Evolutionary conservation across 768 basidiomycete genomes (phyloP).

Genomic region (Tulasnella sp.): DNA sequence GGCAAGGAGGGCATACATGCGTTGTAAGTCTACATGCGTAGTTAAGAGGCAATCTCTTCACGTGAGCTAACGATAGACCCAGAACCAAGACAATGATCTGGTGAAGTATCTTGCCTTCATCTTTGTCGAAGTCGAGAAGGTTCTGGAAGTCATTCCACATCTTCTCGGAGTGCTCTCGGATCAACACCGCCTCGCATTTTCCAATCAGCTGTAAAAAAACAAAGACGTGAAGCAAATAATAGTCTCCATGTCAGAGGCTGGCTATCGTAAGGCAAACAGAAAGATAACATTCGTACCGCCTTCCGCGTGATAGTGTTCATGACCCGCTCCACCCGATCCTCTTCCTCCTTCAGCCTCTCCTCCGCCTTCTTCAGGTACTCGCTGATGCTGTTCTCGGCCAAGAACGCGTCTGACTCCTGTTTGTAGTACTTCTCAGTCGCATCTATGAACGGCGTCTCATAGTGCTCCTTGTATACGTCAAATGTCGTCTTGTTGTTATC

Average conservation of each 20-base stretch:
- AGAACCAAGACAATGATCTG: background rate
- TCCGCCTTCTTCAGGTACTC: constrained; percentile 96
- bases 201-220: constrained; percentile 27
- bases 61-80: no score
- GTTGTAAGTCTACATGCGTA: constrained; percentile 54
- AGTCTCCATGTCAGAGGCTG: no score
- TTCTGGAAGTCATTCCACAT: constrained; percentile 93
- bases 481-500: constrained; percentile 89
- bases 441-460: constrained; percentile 78
- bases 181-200: constrained; percentile 80
- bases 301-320: constrained; percentile 83
- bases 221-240: background rate
- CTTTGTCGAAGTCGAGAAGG: constrained; percentile 84
- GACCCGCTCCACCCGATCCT: constrained; percentile 89
- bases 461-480: constrained; percentile 85
- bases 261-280: no score
- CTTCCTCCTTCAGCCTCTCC: constrained; percentile 83
- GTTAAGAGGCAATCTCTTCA: background rate
- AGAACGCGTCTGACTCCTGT: constrained; percentile 81
- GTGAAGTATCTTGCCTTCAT: constrained; percentile 40
- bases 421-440: constrained; percentile 88
- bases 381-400: constrained; percentile 77
- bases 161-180: constrained; percentile 67
- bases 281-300: constrained; percentile 32
- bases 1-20: constrained; percentile 88